Conservation (phyloP, 164 flowering plant species). For the Sextonia rubra region DNA sequence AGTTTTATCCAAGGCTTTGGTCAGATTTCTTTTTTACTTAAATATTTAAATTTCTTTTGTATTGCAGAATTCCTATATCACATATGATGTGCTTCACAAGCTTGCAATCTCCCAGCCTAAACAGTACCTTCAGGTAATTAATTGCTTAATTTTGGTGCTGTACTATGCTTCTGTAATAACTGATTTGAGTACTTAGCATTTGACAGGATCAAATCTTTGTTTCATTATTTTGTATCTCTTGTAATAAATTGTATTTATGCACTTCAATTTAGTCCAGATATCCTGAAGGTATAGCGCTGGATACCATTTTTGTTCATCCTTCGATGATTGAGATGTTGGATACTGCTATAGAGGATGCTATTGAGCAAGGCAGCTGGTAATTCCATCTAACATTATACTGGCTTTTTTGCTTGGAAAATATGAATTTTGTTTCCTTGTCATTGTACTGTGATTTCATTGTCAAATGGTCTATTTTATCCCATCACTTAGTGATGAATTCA, state of each 20-base stretch:
- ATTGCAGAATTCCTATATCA: constrained; percentile 77
- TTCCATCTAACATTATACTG: constrained; percentile 1
- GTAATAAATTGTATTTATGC: constrained; percentile 14
- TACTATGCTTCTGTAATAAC: not conserved
- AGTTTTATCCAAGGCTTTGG: not conserved
- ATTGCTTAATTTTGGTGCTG: not conserved
- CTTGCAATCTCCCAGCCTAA: constrained; percentile 87
- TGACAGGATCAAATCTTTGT: not conserved
- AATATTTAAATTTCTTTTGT: constrained; percentile 4
- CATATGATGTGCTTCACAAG: constrained; percentile 72
- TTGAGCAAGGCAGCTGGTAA: constrained; percentile 85
- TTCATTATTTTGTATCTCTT: not conserved
- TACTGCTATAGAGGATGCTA: constrained; percentile 78
- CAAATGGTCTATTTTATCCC: not conserved
- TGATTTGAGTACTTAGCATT: not conserved
- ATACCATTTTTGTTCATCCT: constrained; percentile 66
- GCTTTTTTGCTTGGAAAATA: not conserved
- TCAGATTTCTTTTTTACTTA: not conserved
- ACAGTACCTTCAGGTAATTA: constrained; percentile 84
- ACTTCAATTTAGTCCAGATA: constrained; percentile 80
- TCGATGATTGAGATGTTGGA: constrained; percentile 90
- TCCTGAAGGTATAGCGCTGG: constrained; percentile 84
- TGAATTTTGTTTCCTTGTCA: not conserved
- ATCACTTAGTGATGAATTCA: not conserved
- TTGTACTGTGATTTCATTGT: not conserved